Evolutionary conservation across 306 rosid genomes (phyloP), one percentile per base, ranked within the genome.

Genomic region (Rosa persica): DNA sequence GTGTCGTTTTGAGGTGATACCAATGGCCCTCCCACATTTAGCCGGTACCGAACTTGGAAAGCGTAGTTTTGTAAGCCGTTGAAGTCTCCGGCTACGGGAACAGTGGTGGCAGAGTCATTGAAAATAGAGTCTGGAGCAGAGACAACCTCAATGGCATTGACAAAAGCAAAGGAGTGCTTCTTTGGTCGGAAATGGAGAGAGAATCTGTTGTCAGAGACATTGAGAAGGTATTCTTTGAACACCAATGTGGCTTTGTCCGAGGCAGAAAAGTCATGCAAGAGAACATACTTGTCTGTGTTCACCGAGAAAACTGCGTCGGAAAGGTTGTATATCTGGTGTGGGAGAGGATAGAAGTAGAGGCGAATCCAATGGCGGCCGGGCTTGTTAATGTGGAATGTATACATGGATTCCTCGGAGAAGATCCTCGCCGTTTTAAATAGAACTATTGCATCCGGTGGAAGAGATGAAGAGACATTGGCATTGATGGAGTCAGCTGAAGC

Each of bases 81-180:
- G 73, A 86, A 89, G 61, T 75, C 76, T 42, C 86, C 85, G 36
- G 49, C 42, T 8, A 93, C 76, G 12, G 83, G 82, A 85, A 93
- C 67, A 7, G 82, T 23, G 30, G 87, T 51, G 15, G 89, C 92
- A 20, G 89, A 65, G 55, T 88, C 86, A 0, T 83, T 65, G 22
- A 90, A 74, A 30, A 92, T 85, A 52, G 80, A 36, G 58, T 88
- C 91, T 8, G 98, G 96, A 22, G 91, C 96, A 0, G 98, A 92
- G 75, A 92, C 93, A 49, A 92, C 81, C 88, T 94, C 97, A 17
- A 94, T 86, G 12, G 93, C 97, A 70, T 90, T 94, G 75, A 94
- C 75, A 78, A 94, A 92, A 3, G 98, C 97, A 10, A 60, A 16
- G 0, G 97, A 89, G 1, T 82, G 71, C 82, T 85, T 86, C 70